Evolutionary conservation across 352 stramenopile species (phyloP).

Genomic region (Pythium insidiosum): DNA sequence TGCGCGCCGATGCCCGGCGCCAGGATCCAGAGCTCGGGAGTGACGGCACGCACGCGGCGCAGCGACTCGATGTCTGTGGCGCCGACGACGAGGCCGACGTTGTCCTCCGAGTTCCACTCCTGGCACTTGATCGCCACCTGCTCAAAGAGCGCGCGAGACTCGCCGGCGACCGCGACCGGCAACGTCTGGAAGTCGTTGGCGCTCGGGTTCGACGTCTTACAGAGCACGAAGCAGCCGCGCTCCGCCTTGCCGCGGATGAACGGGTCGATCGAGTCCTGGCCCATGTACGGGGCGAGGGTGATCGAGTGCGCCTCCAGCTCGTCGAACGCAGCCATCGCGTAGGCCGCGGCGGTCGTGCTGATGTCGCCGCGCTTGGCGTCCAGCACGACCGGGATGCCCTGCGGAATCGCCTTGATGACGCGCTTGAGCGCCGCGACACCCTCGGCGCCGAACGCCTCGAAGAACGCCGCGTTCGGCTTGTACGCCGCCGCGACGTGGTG

Average conservation of each 20-base stretch:
- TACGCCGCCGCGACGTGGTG: conserved; percentile 91
- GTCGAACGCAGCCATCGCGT: conserved; percentile 93
- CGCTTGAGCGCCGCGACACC: conserved; percentile 87
- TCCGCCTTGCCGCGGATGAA: conserved; percentile 89
- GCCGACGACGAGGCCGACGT: conserved; percentile 96
- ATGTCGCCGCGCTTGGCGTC: conserved; percentile 99
- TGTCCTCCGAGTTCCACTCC: conserved; percentile 87
- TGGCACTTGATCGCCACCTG: conserved; percentile 88
- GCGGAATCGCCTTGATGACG: conserved; percentile 86
- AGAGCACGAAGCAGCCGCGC: conserved; percentile 95
- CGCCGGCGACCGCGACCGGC: conserved; percentile 16
- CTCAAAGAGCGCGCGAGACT: conserved; percentile 66
- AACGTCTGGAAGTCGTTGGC: conserved; percentile 95
- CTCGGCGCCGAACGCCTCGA: conserved; percentile 89
- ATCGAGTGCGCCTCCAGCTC: conserved; percentile 91
- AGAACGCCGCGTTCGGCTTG: conserved; percentile 99
- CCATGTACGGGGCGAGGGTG: conserved; percentile 98
- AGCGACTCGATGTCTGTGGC: conserved; percentile 94
- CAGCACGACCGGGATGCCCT: conserved; percentile 93
- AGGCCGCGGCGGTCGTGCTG: conserved; percentile 94
- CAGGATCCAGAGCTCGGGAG: conserved; percentile 94
- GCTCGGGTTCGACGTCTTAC: conserved; percentile 98
- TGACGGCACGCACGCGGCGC: conserved; percentile 69
- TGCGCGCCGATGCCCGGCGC: conserved; percentile 95
- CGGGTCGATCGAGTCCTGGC: conserved; percentile 95